Percentiles rank a stretch among this genome's conserved stretches.
phyloP scores from a whole-genome alignment of 1,139 yeast genomes.

The Trichomonascaceae sp. region DNA sequence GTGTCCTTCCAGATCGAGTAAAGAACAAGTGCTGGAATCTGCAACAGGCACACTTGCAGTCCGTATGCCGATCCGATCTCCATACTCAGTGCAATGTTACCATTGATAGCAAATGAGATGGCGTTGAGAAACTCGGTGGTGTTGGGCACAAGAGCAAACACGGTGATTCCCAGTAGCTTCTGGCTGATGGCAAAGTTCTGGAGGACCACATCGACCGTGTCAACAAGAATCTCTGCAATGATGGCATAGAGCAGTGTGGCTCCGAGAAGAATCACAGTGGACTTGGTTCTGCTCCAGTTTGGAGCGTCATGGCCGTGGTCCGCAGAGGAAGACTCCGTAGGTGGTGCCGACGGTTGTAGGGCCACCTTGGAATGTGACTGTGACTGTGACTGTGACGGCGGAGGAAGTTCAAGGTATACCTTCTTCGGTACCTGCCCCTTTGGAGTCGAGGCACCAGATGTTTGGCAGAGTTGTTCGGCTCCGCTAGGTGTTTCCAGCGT shows the following conservation, averaged over 20 bases:
- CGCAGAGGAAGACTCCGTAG: constrained; percentile 32
- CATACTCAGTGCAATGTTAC: constrained; percentile 84
- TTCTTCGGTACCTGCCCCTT: no score
- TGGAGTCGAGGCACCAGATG: no score
- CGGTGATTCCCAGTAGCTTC: constrained; percentile 82
- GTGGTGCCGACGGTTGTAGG: constrained; percentile 1
- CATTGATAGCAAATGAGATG: constrained; percentile 89
- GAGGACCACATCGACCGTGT: constrained; percentile 84
- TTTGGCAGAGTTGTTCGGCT: not conserved
- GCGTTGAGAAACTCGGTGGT: constrained; percentile 96
- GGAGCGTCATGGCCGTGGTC: constrained; percentile 90
- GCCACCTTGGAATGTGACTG: no score
- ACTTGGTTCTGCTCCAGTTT: constrained; percentile 83
- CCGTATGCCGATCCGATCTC: constrained; percentile 98
- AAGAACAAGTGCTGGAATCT: constrained; percentile 80
- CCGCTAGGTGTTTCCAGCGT: no score
- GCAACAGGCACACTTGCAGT: constrained; percentile 87
- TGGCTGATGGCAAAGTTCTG: constrained; percentile 68
- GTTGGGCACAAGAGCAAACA: constrained; percentile 92
- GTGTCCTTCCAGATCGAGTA: constrained; percentile 45
- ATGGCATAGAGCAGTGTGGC: constrained; percentile 84
- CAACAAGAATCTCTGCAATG: constrained; percentile 89
- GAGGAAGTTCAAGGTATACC: not conserved
- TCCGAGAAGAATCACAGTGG: constrained; percentile 68
- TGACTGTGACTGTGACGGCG: no score